Evolutionary conservation across 176 grass and related monocot genomes (phyloP), one percentile per base, ranked within the genome.

Genomic region (Oryza brachyantha): DNA sequence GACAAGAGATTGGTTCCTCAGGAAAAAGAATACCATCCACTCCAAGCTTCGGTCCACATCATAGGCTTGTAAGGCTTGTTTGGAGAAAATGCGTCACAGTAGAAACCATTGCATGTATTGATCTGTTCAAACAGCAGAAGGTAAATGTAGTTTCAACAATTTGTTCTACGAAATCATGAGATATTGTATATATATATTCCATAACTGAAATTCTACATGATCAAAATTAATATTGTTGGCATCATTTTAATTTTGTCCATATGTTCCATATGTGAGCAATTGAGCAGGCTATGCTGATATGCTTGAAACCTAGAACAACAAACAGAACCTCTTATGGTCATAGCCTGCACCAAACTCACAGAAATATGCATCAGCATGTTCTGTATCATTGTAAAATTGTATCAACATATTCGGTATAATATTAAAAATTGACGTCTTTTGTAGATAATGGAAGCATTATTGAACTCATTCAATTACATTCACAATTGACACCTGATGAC

Each of bases 11-110:
- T 26, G 21, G 4, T 21, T 32, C 62, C 4, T 5, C 52, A 34
- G 67, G 21, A 60, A 36, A 88, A 81, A 86, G 78, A 41, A 63
- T 91, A 99, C 96, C 96, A 99, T 27, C 96, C 96, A 86, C 90
- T 99, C 96, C 96, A 99, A 87, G 96, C 92, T 96, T 99, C 96
- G 54, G 96, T 99, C 96, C 96, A 99, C 96, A 99, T 99, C 12
- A 61, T 84, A 74, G 96, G 96, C 81, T 99, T 99, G 70, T 91
- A 91, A 79, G 90, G 75, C 26, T 81, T 73, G 82, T 99, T 99
- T 27, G 96, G 92, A 60, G 90, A 73, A 87, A 99, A 99, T 66
- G 96, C 69, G 68, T 99, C 96, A 84, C 96, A 99, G 71, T 99
- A 99, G 84, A 99, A 99, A 68, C 96, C 96, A 86, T 99, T 99